Evolutionary conservation across 2,329 filamentous ascomycete species (phyloP).

Genomic region (Colletotrichum lini): DNA sequence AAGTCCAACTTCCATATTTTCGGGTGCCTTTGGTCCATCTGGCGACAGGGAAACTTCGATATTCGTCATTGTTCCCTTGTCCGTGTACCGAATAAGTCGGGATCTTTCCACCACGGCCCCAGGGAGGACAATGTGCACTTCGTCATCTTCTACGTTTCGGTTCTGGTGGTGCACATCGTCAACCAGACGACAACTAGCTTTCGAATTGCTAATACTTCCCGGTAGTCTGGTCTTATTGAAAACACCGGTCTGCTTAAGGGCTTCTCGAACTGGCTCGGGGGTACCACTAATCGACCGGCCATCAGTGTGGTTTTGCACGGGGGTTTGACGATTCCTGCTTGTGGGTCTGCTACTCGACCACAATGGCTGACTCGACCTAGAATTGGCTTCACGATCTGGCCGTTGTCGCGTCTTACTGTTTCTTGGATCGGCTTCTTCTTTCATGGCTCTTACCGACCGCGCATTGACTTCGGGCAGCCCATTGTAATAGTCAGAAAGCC

Average conservation of each 20-base stretch:
- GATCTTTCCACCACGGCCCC: neutral
- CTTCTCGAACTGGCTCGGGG: conserved; percentile 22
- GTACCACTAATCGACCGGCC: conserved; percentile 18
- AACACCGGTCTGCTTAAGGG: conserved; percentile 32
- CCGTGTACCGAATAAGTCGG: conserved; percentile 42
- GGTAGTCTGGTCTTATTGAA: conserved; percentile 11
- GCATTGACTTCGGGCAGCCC: neutral
- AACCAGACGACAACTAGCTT: neutral
- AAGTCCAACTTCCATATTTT: neutral
- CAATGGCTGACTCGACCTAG: neutral
- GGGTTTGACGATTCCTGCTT: conserved; percentile 26
- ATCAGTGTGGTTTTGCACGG: neutral
- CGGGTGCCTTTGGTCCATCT: neutral
- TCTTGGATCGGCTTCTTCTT: neutral
- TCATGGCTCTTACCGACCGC: neutral
- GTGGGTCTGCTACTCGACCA: conserved; percentile 41
- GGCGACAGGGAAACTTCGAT: neutral
- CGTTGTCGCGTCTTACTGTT: neutral
- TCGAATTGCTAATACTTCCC: neutral
- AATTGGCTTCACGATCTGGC: neutral
- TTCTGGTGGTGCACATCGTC: neutral
- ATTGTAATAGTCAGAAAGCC: neutral
- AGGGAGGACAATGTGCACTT: neutral
- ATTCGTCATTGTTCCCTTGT: conserved; percentile 41
- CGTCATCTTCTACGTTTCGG: neutral